phyloP scores from a whole-genome alignment of 2,329 filamentous ascomycete genomes.

The Aspergillus fischeri region DNA sequence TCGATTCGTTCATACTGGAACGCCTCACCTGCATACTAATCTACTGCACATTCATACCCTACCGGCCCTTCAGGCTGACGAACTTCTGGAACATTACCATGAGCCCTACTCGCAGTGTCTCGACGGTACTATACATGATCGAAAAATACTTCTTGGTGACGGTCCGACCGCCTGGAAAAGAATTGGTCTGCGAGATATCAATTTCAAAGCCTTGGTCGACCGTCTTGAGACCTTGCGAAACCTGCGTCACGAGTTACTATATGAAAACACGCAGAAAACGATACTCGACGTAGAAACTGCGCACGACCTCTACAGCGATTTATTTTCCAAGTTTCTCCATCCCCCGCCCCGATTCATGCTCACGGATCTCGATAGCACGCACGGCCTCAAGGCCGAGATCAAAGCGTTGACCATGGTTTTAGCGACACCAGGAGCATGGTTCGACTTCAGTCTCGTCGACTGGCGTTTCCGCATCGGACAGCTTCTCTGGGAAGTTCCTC shows the following conservation, averaged over 20 bases:
- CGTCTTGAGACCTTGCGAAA: slow-evolving; percentile 32
- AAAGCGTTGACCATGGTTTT: slow-evolving; percentile 42
- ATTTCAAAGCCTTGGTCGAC: slow-evolving; percentile 28
- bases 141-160: slow-evolving; percentile 33
- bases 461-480: slow-evolving; percentile 46
- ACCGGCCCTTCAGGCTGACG: slow-evolving; percentile 29
- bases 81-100: slow-evolving; percentile 31
- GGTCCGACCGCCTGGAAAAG: slow-evolving; percentile 39
- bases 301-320: slow-evolving; percentile 28
- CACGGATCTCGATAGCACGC: slow-evolving; percentile 20
- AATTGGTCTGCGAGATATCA: slow-evolving; percentile 39
- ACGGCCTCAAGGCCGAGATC: slow-evolving; percentile 44
- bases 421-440: slow-evolving; percentile 43
- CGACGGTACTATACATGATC: slow-evolving; percentile 32
- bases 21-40: slow-evolving; percentile 16
- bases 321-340: slow-evolving; percentile 38
- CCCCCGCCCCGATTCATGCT: slow-evolving; percentile 29
- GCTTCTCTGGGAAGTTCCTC: slow-evolving; percentile 40
- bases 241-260: slow-evolving; percentile 33
- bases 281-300: slow-evolving; percentile 33
- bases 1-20: slow-evolving; percentile 20
- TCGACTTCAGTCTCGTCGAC: slow-evolving; percentile 45
- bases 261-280: slow-evolving; percentile 26
- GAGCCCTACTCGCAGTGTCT: slow-evolving; percentile 35
- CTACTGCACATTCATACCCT: slow-evolving; percentile 22